phyloP scores from a whole-genome alignment of 495 filamentous ascomycete genomes.

The Talaromyces nanjingensis region DNA sequence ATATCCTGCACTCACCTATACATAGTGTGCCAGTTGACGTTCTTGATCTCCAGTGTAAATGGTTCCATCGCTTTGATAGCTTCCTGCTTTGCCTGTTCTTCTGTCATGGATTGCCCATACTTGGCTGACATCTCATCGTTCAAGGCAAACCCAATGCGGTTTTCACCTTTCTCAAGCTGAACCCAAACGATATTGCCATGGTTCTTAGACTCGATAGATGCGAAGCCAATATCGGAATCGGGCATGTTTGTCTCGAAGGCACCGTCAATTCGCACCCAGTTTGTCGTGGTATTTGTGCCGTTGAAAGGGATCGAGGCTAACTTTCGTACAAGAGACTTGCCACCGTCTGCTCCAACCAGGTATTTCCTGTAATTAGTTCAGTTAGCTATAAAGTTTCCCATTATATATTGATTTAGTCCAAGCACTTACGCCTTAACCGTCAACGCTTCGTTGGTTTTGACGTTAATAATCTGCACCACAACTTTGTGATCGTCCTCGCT shows the following conservation, averaged over 20 bases:
- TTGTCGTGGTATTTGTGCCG: not conserved
- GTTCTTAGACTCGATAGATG: constrained; percentile 32
- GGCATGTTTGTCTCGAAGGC: constrained; percentile 41
- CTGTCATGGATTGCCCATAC: not conserved
- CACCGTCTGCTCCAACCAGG: not conserved
- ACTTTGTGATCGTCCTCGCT: not conserved
- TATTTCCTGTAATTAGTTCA: not conserved
- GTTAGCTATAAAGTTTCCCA: too few species aligned
- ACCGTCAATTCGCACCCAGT: constrained; percentile 40
- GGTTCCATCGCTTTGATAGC: not conserved
- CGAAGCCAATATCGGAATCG: constrained; percentile 15
- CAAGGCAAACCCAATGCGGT: not conserved
- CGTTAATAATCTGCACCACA: not conserved
- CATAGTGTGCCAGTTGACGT: not conserved
- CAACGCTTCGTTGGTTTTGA: not conserved
- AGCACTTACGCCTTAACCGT: not conserved
- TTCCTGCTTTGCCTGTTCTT: not conserved
- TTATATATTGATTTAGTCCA: too few species aligned
- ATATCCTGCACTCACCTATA: not conserved
- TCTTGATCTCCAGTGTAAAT: not conserved
- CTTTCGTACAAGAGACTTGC: not conserved
- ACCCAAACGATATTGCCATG: not conserved
- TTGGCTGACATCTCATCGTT: not conserved
- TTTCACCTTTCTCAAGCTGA: not conserved
- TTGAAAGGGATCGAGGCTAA: not conserved